Evolutionary conservation across 2,329 filamentous ascomycete genomes (phyloP).

Genomic region (Phaeomoniella chlamydospora): DNA sequence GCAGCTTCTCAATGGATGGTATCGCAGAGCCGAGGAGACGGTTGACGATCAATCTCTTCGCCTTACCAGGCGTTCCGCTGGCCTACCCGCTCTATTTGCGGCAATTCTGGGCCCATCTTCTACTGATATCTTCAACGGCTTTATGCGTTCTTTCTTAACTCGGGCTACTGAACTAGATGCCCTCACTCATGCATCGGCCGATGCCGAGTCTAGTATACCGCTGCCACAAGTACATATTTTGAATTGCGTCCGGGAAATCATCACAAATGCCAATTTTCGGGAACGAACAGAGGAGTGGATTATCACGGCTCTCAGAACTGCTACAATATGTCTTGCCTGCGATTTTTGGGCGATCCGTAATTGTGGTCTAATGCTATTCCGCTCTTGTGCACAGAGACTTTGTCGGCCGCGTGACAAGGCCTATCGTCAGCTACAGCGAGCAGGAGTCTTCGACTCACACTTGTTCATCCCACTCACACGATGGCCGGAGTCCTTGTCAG

Average conservation of each 20-base stretch:
- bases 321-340: constrained; percentile 63
- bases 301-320: constrained; percentile 60
- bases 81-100: constrained; percentile 74
- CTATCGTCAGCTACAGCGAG: background rate
- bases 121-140: constrained; percentile 42
- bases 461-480: background rate
- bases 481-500: background rate
- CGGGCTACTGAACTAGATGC: constrained; percentile 3
- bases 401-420: background rate
- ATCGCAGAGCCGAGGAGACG: constrained; percentile 34
- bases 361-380: constrained; percentile 76
- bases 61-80: constrained; percentile 75
- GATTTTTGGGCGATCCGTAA: constrained; percentile 90
- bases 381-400: constrained; percentile 41
- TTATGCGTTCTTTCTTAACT: constrained; percentile 33
- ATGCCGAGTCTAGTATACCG: constrained; percentile 32
- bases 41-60: constrained; percentile 66
- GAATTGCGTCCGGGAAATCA: constrained; percentile 85
- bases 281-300: constrained; percentile 61
- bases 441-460: background rate
- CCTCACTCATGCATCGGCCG: constrained; percentile 17
- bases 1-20: constrained; percentile 51
- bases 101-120: constrained; percentile 61
- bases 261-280: constrained; percentile 66
- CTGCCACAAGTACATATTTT: constrained; percentile 87